Evolutionary conservation across 2,329 filamentous ascomycete genomes (phyloP), one percentile per base, ranked within the genome.

Genomic region (Zasmidium citrigriseum): DNA sequence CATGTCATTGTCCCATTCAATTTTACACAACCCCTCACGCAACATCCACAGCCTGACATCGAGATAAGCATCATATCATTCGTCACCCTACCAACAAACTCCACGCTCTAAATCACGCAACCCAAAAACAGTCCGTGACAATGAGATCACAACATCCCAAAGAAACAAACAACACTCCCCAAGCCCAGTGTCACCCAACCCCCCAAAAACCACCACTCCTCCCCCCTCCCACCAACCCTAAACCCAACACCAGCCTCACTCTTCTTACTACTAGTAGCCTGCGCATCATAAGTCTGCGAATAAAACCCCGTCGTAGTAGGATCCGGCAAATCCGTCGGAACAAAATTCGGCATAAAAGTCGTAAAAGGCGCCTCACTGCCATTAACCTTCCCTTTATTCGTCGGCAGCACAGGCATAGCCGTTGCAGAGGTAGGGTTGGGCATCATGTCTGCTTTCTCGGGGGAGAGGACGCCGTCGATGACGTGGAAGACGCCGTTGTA

Each of bases 401-500:
- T 62, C 20, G 60, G 59, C 45, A 64, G 29, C 0, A 69, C 75
- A 4, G 78, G 73, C 11, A 67, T 62, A 41, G 78, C 74, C 3
- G 71, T 74, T 22, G 66, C 67, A 1, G 71, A 61, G 2, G 67
- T 69, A 5, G 76, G 73, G 48, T 81, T 72, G 0, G 79, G 79
- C 18, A 63, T 60, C 2, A 68, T 72, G 2, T 63, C 64, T 14
- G 72, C 58, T 3, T 68, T 73, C 38, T 77, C 68, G 1, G 78
- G 80, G 66, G 79, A 82, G 25, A 83, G 72, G 7, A 82, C 78
- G 10, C 76, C 77, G 55, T 70, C 72, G 38, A 86, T 77, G 14
- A 86, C 75, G 64, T 86, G 83, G 2, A 84, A 70, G 1, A 86
- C 83, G 23, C 84, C 84, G 61, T 86, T 86, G 27, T 75, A 75